Base-by-base conservation (phyloP, 1,284 basidiomycete species). In the Papiliotrema nemorosa region DNA sequence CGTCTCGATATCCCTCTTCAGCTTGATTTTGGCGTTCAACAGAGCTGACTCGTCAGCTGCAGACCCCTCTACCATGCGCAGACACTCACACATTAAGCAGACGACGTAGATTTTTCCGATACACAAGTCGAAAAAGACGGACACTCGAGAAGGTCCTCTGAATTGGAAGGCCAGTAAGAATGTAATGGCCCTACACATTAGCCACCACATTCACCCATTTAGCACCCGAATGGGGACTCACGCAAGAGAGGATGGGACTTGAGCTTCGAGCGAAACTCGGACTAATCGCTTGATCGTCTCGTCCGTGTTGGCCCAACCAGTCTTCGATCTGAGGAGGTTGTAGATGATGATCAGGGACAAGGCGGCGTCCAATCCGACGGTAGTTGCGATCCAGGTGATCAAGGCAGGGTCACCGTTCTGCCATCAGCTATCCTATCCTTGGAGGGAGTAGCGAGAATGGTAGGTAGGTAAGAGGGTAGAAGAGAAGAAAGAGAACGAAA, bases 231-330 rank as follows among this genome's bases (percentile, higher is more conserved):
- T 37, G 14, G 18, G 36, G 25, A 49, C 47, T 24, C 14, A 49
- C 47, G 39, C 12, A 10, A 43, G 4, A 9, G 21, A n/a, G 13
- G 47, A 22, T 5, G 47, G 40, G 21, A 49, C 18, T 20, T 37
- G 36, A 22, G 47, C 47, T 36, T 49, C 47, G n/a, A 49, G n/a
- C 18, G 39, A 49, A 9, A 49, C n/a, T 20, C 47, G 18, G 16
- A 49, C 22, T 20, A 49, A n/a, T 3, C 40, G 34, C 16, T 36
- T 20, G 39, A 49, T 34, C 16, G 26, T n/a, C 12, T 14, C 26
- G 26, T 42, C 47, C 3, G 47, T 43, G 16, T 43, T 35, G 9
- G 14, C n/a, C 47, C 47, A 49, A 14, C 47, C 47, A n/a, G 47
- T 42, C 26, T 29, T 41, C 10, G 27, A 14, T 24, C 20, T 21